phyloP scores from a whole-genome alignment of 441 rosid genomes.

The Hura crepitans region DNA sequence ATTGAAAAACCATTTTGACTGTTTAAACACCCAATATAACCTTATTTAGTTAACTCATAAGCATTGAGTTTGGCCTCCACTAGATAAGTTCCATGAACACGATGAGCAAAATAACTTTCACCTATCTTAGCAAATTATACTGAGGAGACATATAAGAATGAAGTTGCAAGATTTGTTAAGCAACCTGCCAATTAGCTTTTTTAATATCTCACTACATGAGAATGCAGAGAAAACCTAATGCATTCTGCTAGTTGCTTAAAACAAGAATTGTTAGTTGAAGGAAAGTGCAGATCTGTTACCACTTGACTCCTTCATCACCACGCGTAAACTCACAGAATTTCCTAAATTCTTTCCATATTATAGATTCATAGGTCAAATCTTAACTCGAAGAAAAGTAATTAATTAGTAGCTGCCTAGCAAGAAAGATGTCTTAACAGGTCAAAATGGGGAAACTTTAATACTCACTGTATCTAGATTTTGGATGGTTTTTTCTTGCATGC shows the following conservation, averaged over 20 bases:
- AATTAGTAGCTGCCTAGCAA: background rate
- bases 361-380: background rate
- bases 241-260: background rate
- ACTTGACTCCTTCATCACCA: background rate
- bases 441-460: background rate
- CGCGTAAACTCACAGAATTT: background rate
- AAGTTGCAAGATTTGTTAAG: background rate
- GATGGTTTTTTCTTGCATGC: constrained; percentile 22
- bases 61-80: constrained; percentile 1
- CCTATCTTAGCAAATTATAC: background rate
- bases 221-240: background rate
- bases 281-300: background rate
- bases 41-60: background rate
- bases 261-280: background rate
- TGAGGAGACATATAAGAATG: background rate
- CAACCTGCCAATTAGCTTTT: background rate
- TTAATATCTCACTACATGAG: background rate
- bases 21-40: background rate
- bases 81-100: background rate
- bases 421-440: constrained; percentile 9
- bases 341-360: background rate
- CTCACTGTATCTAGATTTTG: constrained; percentile 45
- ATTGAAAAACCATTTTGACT: background rate
- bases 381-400: background rate
- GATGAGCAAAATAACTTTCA: background rate